Conservation (phyloP, 2,329 filamentous ascomycete species). For the Mycocentrospora acerina region DNA sequence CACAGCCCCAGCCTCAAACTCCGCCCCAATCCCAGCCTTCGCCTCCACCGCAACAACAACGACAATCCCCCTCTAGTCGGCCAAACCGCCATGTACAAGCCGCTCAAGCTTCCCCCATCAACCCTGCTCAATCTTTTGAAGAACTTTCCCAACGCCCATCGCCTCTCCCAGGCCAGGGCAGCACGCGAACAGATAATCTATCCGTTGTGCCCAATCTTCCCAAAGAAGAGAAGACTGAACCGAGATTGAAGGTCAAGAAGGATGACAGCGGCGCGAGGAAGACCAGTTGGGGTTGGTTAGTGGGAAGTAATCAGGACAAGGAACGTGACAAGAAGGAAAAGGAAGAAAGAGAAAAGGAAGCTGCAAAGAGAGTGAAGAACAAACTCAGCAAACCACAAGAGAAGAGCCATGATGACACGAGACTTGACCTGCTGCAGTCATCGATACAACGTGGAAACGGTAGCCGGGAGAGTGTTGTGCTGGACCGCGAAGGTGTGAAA, state of each 20-base stretch:
- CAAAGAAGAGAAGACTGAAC: slow-evolving; percentile 72
- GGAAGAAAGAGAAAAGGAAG: slow-evolving; percentile 43
- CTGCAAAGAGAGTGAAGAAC: slow-evolving; percentile 52
- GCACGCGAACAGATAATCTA: slow-evolving; percentile 69
- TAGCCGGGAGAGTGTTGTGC: slow-evolving; percentile 77
- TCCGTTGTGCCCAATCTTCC: slow-evolving; percentile 77
- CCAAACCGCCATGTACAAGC: slow-evolving; percentile 35
- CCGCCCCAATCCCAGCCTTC: slow-evolving; percentile 16
- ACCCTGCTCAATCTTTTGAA: slow-evolving; percentile 55
- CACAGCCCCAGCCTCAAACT: slow-evolving; percentile 14
- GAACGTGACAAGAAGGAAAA: slow-evolving; percentile 59
- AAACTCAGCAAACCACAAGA: slow-evolving; percentile 66
- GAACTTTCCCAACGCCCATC: slow-evolving; percentile 68
- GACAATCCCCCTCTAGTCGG: slow-evolving; percentile 20
- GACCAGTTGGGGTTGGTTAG: slow-evolving; percentile 81
- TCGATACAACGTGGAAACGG: slow-evolving; percentile 69
- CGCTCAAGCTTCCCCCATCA: slow-evolving; percentile 41
- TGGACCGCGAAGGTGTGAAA: slow-evolving; percentile 76
- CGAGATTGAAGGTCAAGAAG: slow-evolving; percentile 71
- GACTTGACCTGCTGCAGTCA: slow-evolving; percentile 82
- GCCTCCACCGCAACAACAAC: slow-evolving; percentile 20
- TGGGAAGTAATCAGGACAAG: slow-evolving; percentile 67
- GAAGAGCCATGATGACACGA: slow-evolving; percentile 69
- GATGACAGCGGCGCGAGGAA: slow-evolving; percentile 68
- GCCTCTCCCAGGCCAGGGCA: slow-evolving; percentile 68